These are phyloP conservation scores for Penicillium antarcticum DNA, from an alignment of 495 filamentous ascomycete genomes.

Conservation along the genomic window DNA sequence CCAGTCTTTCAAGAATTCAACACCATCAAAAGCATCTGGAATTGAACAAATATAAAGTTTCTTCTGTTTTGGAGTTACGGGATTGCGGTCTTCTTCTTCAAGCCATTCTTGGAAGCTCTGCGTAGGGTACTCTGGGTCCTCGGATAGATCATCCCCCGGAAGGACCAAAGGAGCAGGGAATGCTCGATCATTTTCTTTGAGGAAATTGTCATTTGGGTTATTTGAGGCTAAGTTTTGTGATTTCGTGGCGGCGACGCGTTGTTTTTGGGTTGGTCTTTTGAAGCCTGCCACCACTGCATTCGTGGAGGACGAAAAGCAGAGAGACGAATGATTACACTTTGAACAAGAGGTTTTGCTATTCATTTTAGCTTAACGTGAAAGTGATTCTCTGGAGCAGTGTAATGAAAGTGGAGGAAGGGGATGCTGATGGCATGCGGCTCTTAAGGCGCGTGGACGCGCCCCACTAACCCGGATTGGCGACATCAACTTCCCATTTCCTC, in stretches of 20 bases:
- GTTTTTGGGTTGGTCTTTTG: neutral
- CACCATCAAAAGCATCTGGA: constrained; percentile 31
- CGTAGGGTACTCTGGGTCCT: constrained; percentile 50
- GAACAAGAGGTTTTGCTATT: neutral
- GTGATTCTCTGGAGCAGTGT: too few species aligned
- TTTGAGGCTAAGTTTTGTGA: neutral
- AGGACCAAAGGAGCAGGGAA: constrained; percentile 63
- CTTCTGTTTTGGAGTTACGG: constrained; percentile 40
- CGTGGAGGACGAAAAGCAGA: constrained; percentile 4
- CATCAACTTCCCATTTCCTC: too few species aligned
- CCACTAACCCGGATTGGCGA: too few species aligned
- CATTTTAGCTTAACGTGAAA: neutral
- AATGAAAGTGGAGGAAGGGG: too few species aligned
- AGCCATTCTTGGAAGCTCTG: constrained; percentile 59
- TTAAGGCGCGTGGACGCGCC: too few species aligned
- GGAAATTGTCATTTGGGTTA: neutral
- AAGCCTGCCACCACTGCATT: constrained; percentile 9
- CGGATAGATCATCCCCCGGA: constrained; percentile 56
- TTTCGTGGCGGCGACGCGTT: constrained; percentile 12
- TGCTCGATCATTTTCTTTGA: neutral
- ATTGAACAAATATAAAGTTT: constrained; percentile 53
- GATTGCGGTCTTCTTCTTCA: constrained; percentile 49
- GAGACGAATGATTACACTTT: constrained; percentile 4
- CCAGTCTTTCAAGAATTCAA: constrained; percentile 29
- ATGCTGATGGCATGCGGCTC: too few species aligned